These are phyloP conservation scores for Monosporascus ibericus DNA, from an alignment of 2,329 filamentous ascomycete species.

Conservation along the genomic window DNA sequence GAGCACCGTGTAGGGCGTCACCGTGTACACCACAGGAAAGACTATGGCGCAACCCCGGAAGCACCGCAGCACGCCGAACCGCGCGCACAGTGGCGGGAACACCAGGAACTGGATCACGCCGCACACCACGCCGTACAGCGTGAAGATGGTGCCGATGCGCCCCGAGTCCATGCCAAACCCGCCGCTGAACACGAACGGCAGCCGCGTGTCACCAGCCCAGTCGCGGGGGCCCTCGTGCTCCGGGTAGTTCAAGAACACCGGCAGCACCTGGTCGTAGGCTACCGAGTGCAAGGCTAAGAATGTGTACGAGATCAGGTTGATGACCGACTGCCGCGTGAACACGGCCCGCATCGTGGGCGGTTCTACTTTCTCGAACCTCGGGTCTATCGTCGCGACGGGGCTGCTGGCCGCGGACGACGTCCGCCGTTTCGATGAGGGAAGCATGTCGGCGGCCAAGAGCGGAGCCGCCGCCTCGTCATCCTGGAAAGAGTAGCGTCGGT, in stretches of 20 bases:
- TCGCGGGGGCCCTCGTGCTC: conserved; percentile 46
- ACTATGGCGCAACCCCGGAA: conserved; percentile 59
- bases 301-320: conserved; percentile 74
- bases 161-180: conserved; percentile 71
- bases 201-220: conserved; percentile 38
- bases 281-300: conserved; percentile 77
- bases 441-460: conserved; percentile 35
- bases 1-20: conserved; percentile 77
- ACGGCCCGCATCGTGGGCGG: conserved; percentile 35
- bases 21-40: conserved; percentile 70
- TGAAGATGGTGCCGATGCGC: conserved; percentile 80
- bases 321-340: conserved; percentile 65
- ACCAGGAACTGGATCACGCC: conserved; percentile 80
- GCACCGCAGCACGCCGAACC: conserved; percentile 68
- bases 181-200: conserved; percentile 77
- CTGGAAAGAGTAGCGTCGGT: conserved; percentile 42
- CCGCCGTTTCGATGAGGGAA: conserved; percentile 6
- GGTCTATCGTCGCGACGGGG: conserved; percentile 3
- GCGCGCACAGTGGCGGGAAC: conserved; percentile 69
- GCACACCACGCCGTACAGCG: conserved; percentile 71
- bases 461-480: conserved; percentile 53
- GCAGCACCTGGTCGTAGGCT: conserved; percentile 80
- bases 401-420: neutral
- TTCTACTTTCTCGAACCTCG: conserved; percentile 14
- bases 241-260: conserved; percentile 81